These are phyloP conservation scores for Vitis hybrid DNA, from an alignment of 177 flowering plant genomes.

Conservation along the genomic window DNA sequence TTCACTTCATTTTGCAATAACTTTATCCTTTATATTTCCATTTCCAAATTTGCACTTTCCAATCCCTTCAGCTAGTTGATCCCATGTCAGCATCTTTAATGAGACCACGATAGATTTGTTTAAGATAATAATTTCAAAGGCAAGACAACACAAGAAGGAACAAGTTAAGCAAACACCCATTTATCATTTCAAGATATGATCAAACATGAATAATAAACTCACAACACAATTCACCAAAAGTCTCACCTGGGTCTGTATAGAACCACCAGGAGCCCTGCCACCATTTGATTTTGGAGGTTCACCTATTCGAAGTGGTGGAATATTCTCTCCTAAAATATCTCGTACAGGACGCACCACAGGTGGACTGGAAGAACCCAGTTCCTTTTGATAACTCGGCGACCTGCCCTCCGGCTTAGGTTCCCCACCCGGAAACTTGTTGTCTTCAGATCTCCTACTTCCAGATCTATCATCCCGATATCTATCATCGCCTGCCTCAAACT, in stretches of 20 bases:
- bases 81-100: too few relatives aligned
- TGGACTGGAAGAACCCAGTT: constrained; percentile 56
- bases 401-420: constrained; percentile 54
- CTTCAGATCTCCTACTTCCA: constrained; percentile 54
- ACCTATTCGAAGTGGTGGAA: constrained; percentile 67
- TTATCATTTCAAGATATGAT: too few relatives aligned
- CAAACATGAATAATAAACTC: too few relatives aligned
- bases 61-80: too few relatives aligned
- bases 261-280: constrained; percentile 44
- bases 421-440: constrained; percentile 43
- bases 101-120: too few relatives aligned
- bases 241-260: constrained; percentile 48
- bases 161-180: too few relatives aligned
- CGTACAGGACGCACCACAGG: constrained; percentile 85
- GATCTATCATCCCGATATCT: constrained; percentile 90
- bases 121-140: too few relatives aligned
- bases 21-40: too few relatives aligned
- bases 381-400: constrained; percentile 70
- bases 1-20: too few relatives aligned
- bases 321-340: constrained; percentile 85
- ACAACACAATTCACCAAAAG: constrained; percentile 4
- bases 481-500: constrained; percentile 73
- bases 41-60: too few relatives aligned
- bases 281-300: constrained; percentile 84
- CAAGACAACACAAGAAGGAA: neutral